Percentiles rank a stretch among this genome's conserved stretches.
Conservation (phyloP, 2,329 filamentous ascomycete genomes). For the Rhytidhysteron rufulum region DNA sequence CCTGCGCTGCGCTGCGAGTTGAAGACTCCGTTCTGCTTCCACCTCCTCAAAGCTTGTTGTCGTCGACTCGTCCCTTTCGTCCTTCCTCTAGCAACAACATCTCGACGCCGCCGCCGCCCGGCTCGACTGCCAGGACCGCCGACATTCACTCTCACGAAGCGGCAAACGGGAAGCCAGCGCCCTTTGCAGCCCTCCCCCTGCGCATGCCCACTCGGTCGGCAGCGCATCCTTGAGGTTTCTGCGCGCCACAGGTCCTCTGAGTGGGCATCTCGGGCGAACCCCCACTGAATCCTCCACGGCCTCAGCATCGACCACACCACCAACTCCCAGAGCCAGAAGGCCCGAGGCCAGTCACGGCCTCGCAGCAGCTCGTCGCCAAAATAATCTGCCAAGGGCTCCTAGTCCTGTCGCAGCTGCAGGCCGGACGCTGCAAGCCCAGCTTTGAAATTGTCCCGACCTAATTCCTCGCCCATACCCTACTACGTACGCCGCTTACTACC, state of each 20-base stretch:
- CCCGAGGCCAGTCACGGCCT: conserved; percentile 8
- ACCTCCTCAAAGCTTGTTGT: not conserved
- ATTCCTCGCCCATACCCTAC: not conserved
- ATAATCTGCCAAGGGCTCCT: conserved; percentile 11
- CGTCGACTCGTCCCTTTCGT: not conserved
- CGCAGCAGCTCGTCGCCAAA: conserved; percentile 8
- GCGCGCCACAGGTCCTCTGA: conserved; percentile 1
- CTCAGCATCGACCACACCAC: conserved; percentile 1
- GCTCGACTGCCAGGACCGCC: not conserved
- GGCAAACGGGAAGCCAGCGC: not conserved
- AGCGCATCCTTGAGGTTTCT: conserved; percentile 1
- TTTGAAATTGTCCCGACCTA: conserved; percentile 3
- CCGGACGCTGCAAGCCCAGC: conserved; percentile 1
- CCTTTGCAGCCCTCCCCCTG: conserved; percentile 2
- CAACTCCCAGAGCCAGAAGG: conserved; percentile 6
- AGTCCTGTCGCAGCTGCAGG: conserved; percentile 3
- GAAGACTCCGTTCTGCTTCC: not conserved
- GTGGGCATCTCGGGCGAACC: not conserved
- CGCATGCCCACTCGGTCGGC: conserved; percentile 3
- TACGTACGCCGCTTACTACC: conserved; percentile 1
- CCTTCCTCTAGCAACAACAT: not conserved
- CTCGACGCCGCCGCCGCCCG: not conserved
- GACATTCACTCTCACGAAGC: no score
- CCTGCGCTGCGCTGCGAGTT: not conserved
- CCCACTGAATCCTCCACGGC: conserved; percentile 2